phyloP scores from a whole-genome alignment of 768 basidiomycete genomes.

The Tulasnella sp. region DNA sequence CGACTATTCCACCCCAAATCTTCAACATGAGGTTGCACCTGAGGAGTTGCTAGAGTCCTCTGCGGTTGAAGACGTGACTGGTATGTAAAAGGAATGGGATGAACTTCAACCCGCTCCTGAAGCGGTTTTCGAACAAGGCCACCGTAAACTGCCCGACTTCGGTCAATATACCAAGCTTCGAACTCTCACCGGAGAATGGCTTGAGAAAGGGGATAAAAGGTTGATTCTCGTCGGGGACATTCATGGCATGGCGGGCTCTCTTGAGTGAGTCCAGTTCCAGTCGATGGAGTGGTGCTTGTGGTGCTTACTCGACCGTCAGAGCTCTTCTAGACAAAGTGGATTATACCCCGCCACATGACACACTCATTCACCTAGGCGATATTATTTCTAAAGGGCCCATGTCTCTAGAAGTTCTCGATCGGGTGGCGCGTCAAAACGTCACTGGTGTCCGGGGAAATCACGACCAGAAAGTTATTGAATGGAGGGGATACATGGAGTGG shows the following conservation, averaged over 20 bases:
- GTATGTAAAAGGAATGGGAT: not conserved
- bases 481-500: conserved; percentile 83
- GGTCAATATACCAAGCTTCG: conserved; percentile 26
- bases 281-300: no score
- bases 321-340: conserved; percentile 49
- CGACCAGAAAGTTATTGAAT: conserved; percentile 84
- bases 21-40: not conserved
- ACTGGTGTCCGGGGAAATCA: conserved; percentile 89
- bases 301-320: no score
- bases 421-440: conserved; percentile 51
- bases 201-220: conserved; percentile 31
- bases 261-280: conserved; percentile 42
- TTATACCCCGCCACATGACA: conserved; percentile 52
- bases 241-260: conserved; percentile 64
- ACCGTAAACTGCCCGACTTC: conserved; percentile 23
- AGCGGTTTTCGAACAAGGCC: not conserved
- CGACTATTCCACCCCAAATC: not conserved
- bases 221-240: conserved; percentile 78
- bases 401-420: conserved; percentile 54
- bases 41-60: not conserved
- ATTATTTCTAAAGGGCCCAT: conserved; percentile 59
- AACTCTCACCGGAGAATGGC: conserved; percentile 22
- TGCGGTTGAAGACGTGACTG: not conserved
- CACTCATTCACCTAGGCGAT: conserved; percentile 77
- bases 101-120: not conserved